Conservation (phyloP, 495 filamentous ascomycete species). For the Parathielavia hyrcaniae region DNA sequence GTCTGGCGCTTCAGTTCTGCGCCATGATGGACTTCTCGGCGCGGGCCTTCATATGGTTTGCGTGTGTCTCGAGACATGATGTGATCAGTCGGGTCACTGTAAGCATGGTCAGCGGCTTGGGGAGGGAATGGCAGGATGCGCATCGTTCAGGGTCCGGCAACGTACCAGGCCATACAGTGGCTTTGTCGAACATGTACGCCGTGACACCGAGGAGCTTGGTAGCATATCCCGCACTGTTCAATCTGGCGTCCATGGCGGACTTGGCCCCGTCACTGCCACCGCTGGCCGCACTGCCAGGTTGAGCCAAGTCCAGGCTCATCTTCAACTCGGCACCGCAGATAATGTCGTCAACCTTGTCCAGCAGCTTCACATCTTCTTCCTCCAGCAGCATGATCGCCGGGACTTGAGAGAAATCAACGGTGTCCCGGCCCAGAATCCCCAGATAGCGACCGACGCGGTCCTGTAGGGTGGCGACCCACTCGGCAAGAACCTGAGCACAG, state of each 20-base stretch:
- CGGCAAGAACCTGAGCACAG: slow-evolving; percentile 92
- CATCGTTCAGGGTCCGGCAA: slow-evolving; percentile 7
- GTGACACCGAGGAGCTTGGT: slow-evolving; percentile 82
- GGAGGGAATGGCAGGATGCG: background rate
- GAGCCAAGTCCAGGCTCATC: slow-evolving; percentile 52
- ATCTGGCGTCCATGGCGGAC: slow-evolving; percentile 49
- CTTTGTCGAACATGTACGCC: slow-evolving; percentile 83
- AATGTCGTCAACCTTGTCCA: slow-evolving; percentile 79
- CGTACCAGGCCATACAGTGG: slow-evolving; percentile 88
- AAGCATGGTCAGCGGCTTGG: slow-evolving; percentile 12
- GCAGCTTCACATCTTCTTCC: slow-evolving; percentile 82
- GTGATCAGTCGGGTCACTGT: slow-evolving; percentile 84
- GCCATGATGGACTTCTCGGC: slow-evolving; percentile 55
- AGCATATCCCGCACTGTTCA: slow-evolving; percentile 66
- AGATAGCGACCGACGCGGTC: slow-evolving; percentile 86
- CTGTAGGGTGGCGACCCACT: slow-evolving; percentile 93
- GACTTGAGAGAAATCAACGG: slow-evolving; percentile 68
- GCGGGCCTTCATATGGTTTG: slow-evolving; percentile 65
- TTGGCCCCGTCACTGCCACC: slow-evolving; percentile 27
- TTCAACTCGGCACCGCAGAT: slow-evolving; percentile 73
- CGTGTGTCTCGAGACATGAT: slow-evolving; percentile 77
- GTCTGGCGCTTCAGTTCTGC: slow-evolving; percentile 7
- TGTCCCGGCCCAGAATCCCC: slow-evolving; percentile 77
- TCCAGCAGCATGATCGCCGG: slow-evolving; percentile 85
- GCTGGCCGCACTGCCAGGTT: slow-evolving; percentile 8